Conservation (phyloP, 2,329 filamentous ascomycete genomes). For the Aureobasidium lini region DNA sequence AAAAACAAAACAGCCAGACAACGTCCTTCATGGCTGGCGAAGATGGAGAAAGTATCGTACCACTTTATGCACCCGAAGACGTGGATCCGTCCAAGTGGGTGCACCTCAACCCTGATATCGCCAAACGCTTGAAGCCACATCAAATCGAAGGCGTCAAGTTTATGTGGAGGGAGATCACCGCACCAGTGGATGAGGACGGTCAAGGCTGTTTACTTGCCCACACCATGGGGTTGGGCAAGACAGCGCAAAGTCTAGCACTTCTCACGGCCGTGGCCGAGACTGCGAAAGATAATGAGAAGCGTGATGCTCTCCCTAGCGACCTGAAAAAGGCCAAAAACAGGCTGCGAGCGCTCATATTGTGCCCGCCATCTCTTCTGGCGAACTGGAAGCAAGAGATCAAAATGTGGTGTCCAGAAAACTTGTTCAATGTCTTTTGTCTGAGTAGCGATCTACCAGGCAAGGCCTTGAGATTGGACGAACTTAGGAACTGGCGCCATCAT, state of each 20-base stretch:
- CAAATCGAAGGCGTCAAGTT: conserved; percentile 78
- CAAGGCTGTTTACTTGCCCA: conserved; percentile 80
- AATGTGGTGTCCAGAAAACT: conserved; percentile 51
- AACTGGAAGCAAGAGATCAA: conserved; percentile 79
- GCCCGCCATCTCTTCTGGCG: conserved; percentile 64
- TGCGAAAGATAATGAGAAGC: conserved; percentile 52
- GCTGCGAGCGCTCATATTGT: conserved; percentile 64
- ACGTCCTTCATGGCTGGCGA: background rate
- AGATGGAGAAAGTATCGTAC: background rate
- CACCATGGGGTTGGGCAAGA: conserved; percentile 89
- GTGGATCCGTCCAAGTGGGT: conserved; percentile 45
- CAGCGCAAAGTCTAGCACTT: conserved; percentile 80
- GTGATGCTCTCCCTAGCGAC: conserved; percentile 59
- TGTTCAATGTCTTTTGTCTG: conserved; percentile 49
- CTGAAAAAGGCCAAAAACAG: conserved; percentile 36
- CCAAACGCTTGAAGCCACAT: conserved; percentile 62
- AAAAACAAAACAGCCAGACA: conserved; percentile 4
- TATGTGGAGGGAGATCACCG: conserved; percentile 77
- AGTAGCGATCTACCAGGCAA: background rate
- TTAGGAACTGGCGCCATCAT: conserved; percentile 53
- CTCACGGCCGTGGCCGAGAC: conserved; percentile 66
- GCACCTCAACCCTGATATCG: conserved; percentile 58
- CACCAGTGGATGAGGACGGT: conserved; percentile 38
- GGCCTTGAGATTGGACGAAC: conserved; percentile 35
- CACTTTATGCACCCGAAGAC: background rate